Evolutionary conservation across 495 filamentous ascomycete genomes (phyloP).

Genomic region (Achaetomiella virescens): DNA sequence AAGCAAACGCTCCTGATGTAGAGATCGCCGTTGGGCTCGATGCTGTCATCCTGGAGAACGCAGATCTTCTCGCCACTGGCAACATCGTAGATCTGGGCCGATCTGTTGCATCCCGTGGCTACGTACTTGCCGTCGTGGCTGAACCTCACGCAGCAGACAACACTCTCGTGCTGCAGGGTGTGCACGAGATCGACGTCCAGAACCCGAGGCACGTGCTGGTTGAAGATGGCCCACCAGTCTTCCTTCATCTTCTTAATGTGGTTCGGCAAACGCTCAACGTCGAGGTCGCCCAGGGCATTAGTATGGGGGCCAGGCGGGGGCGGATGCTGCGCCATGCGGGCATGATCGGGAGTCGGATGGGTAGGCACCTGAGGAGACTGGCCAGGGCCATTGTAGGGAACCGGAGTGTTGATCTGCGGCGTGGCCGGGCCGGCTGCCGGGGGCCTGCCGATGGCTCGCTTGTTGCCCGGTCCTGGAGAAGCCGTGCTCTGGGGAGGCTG

Average conservation of each 20-base stretch:
- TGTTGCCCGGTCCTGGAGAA: constrained; percentile 77
- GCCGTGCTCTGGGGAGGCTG: constrained; percentile 77
- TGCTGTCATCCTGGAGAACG: constrained; percentile 73
- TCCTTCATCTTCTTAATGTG: constrained; percentile 75
- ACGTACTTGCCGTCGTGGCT: constrained; percentile 84
- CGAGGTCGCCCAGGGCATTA: constrained; percentile 82
- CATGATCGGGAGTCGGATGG: constrained; percentile 65
- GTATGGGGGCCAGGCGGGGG: constrained; percentile 47
- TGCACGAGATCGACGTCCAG: constrained; percentile 86
- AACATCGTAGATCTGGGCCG: constrained; percentile 87
- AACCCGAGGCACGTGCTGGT: constrained; percentile 73
- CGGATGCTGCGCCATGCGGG: constrained; percentile 29
- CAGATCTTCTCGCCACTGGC: constrained; percentile 69
- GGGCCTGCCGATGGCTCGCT: constrained; percentile 48
- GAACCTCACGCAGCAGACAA: constrained; percentile 87
- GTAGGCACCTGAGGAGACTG: constrained; percentile 74
- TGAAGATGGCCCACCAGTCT: constrained; percentile 90
- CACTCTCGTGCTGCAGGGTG: constrained; percentile 77
- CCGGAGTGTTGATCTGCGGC: constrained; percentile 77
- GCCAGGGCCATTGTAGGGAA: constrained; percentile 74
- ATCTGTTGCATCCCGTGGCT: constrained; percentile 83
- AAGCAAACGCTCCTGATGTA: constrained; percentile 92
- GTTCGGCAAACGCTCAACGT: constrained; percentile 73
- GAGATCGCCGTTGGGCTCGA: constrained; percentile 76
- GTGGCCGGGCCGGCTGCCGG: constrained; percentile 71